phyloP scores from a whole-genome alignment of 2,329 filamentous ascomycete species.

The Leptographium wingfieldii region DNA sequence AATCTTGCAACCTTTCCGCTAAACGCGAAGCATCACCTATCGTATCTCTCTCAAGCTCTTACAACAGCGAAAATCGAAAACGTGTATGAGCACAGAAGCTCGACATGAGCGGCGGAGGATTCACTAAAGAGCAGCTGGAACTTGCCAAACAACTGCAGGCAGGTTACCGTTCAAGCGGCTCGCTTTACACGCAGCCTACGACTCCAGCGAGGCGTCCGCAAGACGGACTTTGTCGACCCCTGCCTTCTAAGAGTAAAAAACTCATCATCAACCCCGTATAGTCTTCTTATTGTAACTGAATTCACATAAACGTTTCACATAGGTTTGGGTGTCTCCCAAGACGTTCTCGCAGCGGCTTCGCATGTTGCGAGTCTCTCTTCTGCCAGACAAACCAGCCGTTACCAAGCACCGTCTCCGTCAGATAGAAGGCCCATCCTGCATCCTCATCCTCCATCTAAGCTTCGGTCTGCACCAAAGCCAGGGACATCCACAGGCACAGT shows the following conservation, averaged over 20 bases:
- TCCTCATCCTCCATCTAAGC: not conserved
- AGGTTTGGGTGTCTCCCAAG: not conserved
- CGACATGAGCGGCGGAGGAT: not conserved
- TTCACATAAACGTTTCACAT: not conserved
- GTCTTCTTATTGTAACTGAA: not conserved
- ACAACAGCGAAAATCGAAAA: not conserved
- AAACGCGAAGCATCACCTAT: not conserved
- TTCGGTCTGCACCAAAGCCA: not conserved
- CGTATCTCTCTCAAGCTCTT: not conserved
- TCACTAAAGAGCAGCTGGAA: constrained; percentile 8
- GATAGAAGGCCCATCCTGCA: not conserved
- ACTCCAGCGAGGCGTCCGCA: not conserved
- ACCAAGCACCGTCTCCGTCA: not conserved
- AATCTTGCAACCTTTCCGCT: not conserved
- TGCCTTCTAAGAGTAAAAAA: not conserved
- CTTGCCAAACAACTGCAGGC: constrained; percentile 9
- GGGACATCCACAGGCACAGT: not conserved
- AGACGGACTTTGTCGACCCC: not conserved
- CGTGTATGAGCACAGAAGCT: not conserved
- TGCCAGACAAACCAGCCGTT: not conserved
- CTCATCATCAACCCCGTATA: not conserved
- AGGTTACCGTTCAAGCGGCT: constrained; percentile 5
- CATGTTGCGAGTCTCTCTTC: not conserved
- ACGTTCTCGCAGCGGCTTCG: not conserved
- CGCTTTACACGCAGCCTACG: not conserved